A percentile compares a stretch with the other conserved stretches of the same genome.
Conservation (phyloP, 352 stramenopile species). For the Phytophthora parvispora region DNA sequence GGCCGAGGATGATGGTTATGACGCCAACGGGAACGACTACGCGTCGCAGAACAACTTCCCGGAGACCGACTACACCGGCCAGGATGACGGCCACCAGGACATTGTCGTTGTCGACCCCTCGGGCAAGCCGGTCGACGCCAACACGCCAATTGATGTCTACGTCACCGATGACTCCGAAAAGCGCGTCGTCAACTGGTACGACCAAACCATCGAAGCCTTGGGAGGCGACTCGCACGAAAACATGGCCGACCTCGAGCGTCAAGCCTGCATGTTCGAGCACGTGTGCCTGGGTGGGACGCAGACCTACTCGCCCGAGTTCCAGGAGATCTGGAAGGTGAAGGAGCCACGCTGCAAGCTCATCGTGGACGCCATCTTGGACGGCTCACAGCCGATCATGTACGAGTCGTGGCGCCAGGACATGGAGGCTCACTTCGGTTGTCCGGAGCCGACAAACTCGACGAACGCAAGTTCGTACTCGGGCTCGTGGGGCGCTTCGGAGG, state of each 20-base stretch:
- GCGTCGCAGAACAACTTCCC: constrained; percentile 38
- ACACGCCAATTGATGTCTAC: constrained; percentile 24
- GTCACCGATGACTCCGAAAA: constrained; percentile 42
- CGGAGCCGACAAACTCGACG: constrained; percentile 28
- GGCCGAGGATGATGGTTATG: constrained; percentile 14
- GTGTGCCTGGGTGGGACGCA: constrained; percentile 58
- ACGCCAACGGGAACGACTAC: constrained; percentile 27
- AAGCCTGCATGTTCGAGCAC: constrained; percentile 67
- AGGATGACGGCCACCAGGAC: constrained; percentile 29
- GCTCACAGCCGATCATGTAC: constrained; percentile 40
- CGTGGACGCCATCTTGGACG: constrained; percentile 49
- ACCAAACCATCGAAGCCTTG: constrained; percentile 43
- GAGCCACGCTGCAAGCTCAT: constrained; percentile 58
- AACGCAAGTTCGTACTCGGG: constrained; percentile 8
- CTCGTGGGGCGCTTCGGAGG: neutral
- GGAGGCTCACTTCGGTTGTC: constrained; percentile 51
- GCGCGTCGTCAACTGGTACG: constrained; percentile 57
- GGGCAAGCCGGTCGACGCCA: constrained; percentile 9
- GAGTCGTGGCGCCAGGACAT: constrained; percentile 50
- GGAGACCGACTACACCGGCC: constrained; percentile 28
- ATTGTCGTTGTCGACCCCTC: constrained; percentile 21
- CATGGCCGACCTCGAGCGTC: constrained; percentile 63
- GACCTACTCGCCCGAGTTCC: constrained; percentile 62
- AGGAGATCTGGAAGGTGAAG: constrained; percentile 49
- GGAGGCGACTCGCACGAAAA: constrained; percentile 43